Evolutionary conservation across 2,329 filamentous ascomycete genomes (phyloP), one percentile per base, ranked within the genome.

Genomic region (Dothideomycetes sp.): DNA sequence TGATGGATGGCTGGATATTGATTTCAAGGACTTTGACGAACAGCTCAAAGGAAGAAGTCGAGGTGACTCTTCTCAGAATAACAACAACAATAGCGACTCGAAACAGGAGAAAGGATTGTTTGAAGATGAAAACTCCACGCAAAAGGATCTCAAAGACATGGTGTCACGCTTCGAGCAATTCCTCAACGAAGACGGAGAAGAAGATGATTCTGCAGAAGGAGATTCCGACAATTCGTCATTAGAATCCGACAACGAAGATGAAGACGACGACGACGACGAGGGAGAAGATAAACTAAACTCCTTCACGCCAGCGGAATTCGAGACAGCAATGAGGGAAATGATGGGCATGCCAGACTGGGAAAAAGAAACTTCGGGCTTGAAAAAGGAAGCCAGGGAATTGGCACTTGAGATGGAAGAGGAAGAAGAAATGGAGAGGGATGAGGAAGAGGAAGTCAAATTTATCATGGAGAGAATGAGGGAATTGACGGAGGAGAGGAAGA

Each of bases 1-100:
- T 51, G 91, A 96, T 52, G 72, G 75, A 16, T 98, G 91, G 91
- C 69, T 98, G 49, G 80, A 96, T 51, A 93, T 98, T 43, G 80
- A 88, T 55, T 95, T 86, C 50, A 74, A 82, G 13, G 87, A 95
- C 47, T 86, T 98, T 42, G 88, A 95, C 53, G 71, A 73, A 19
- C 87, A 95, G 57, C 65, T 98, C 2, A 67, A 69, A 41, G 75
- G 74, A 1, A 71, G 73, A 0, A 67, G 64, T 33, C 51, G 44
- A 12, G 46, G 54, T 31, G 47, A 13, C 4, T 10, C 40, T 16
- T 6, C 20, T 16, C 11, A 10, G 5, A 30, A 8, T 13, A 30
- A 10, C 7, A 60, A 45, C 27, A 45, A 58, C 11, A 40, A 17
- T 1, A 43, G n/a, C n/a, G 27, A 16, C 36, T 56, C 53, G 5